These are phyloP conservation scores for Coccomyxa subellipsoidea DNA, from an alignment of 163 green algal genomes.

Conservation along the genomic window DNA sequence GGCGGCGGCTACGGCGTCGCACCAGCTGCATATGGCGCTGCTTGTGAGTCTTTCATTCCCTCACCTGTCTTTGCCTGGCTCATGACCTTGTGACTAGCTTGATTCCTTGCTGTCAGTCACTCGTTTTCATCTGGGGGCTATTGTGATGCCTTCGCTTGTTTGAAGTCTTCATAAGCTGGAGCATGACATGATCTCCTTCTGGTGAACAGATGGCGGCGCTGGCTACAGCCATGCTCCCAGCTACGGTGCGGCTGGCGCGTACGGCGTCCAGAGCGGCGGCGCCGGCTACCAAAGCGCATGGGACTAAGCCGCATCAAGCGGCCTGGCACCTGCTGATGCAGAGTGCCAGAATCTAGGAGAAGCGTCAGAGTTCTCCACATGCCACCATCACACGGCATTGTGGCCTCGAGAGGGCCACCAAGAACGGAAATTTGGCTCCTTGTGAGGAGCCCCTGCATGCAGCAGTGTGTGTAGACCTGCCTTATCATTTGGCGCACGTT, in stretches of 20 bases:
- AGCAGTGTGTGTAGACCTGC: no score
- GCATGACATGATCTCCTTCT: neutral
- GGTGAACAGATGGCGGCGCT: slow-evolving; percentile 4
- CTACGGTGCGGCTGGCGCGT: neutral
- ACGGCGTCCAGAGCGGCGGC: neutral
- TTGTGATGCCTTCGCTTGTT: no score
- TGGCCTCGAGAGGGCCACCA: neutral
- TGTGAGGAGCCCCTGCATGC: neutral
- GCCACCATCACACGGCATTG: no score
- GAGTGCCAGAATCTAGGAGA: no score
- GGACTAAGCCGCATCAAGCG: slow-evolving; percentile 15
- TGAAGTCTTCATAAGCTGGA: no score
- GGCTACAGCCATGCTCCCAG: slow-evolving; percentile 1
- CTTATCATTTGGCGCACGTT: no score
- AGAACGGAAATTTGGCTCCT: neutral
- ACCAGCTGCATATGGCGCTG: slow-evolving; percentile 7
- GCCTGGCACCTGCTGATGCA: no score
- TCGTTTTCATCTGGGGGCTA: no score
- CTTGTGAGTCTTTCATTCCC: neutral
- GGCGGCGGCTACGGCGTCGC: slow-evolving; percentile 23
- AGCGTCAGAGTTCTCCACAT: no score
- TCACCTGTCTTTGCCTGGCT: neutral
- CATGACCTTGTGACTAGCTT: no score
- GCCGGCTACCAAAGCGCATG: slow-evolving; percentile 13
- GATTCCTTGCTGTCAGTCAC: no score